Evolutionary conservation across 2,329 filamentous ascomycete genomes (phyloP), one percentile per base, ranked within the genome.

Genomic region (Penicillium verrucosum): DNA sequence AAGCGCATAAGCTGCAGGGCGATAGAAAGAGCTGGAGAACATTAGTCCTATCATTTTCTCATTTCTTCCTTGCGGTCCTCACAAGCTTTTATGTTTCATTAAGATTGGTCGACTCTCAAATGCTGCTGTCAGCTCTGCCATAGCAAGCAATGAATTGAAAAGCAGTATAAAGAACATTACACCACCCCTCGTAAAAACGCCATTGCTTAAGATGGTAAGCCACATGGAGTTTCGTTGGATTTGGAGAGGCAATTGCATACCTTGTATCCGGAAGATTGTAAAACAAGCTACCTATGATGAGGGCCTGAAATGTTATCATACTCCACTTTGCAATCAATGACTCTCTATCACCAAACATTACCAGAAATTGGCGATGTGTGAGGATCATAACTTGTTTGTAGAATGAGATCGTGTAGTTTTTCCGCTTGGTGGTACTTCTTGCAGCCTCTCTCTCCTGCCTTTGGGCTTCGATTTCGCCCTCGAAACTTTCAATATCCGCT

Each of bases 41-140:
- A 49, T 68, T 38, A 70, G 62, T 10, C 2, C 29, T 12, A 5
- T n/a, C 16, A 23, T 23, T 36, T 21, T 25, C 4, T 0, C 1
- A 11, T n/a, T 44, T n/a, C 1, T 32, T 36, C 1, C 5, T 7
- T 3, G 6, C 3, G 5, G 14, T 16, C 56, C 75, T 61, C 57
- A 77, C 75, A 88, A 89, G 25, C 81, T 84, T 66, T 88, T 88
- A 71, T 89, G 87, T 69, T 89, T 89, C 51, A 88, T 73, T 38
- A 90, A 71, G 54, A 90, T 88, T 0, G 85, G 86, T 43, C 86
- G 82, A 23, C 80, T 81, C 46, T 80, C 73, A 61, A 89, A 89
- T 0, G 85, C 80, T 1, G 84, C 72, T 0, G 85, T 84, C 40
- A 85, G 76, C 64, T 88, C 84, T 5, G 82, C 81, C 45, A 87